Evolutionary conservation across 371 early-diverging fungal species (phyloP).

Genomic region (Pancytospora philotis): DNA sequence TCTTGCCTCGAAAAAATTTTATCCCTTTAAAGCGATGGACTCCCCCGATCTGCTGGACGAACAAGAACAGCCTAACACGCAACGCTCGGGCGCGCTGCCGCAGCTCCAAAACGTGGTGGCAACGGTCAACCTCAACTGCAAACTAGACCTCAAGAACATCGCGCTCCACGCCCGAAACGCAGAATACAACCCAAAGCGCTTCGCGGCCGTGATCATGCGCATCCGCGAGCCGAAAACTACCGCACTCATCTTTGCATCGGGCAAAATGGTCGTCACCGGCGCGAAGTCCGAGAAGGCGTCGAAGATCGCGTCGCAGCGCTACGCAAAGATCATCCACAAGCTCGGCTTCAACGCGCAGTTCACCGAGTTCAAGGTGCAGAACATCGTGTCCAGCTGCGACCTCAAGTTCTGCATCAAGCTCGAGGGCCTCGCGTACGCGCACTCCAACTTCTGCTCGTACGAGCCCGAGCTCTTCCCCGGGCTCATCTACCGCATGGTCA

Average conservation of each 20-base stretch:
- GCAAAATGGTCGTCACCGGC: constrained; percentile 81
- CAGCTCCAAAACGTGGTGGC: constrained; percentile 84
- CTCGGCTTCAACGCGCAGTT: constrained; percentile 95
- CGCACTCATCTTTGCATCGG: constrained; percentile 97
- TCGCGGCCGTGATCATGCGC: constrained; percentile 99
- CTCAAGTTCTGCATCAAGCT: constrained; percentile 97
- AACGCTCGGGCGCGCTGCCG: constrained; percentile 52
- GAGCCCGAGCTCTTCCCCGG: constrained; percentile 99
- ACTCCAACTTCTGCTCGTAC: constrained; percentile 90
- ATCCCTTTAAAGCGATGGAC: too few relatives aligned
- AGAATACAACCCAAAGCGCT: constrained; percentile 99
- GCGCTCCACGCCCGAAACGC: constrained; percentile 98
- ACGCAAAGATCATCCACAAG: constrained; percentile 96
- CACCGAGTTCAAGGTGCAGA: constrained; percentile 98
- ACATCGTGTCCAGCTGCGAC: constrained; percentile 98
- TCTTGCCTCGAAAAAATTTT: too few relatives aligned
- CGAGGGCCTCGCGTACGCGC: constrained; percentile 92
- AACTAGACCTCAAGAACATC: constrained; percentile 94
- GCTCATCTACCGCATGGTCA: constrained; percentile 98
- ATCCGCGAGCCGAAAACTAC: constrained; percentile 97
- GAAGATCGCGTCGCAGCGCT: constrained; percentile 94
- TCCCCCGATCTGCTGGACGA: constrained; percentile 4
- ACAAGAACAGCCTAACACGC: neutral
- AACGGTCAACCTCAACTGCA: constrained; percentile 96
- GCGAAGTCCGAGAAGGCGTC: constrained; percentile 67